phyloP scores from a whole-genome alignment of 768 basidiomycete species.

The Mycena capillaripes region DNA sequence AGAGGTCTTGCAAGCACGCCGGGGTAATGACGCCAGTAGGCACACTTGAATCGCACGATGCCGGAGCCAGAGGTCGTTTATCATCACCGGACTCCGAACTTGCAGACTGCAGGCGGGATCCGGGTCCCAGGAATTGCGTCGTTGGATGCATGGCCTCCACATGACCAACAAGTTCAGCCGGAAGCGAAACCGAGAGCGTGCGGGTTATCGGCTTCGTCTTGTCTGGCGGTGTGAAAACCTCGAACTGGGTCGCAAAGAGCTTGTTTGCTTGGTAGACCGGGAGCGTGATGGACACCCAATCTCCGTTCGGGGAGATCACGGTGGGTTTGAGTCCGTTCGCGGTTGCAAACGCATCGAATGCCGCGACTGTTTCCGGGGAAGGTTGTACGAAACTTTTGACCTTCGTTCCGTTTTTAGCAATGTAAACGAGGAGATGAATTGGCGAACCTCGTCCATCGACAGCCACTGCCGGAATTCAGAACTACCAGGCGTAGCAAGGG shows the following conservation, averaged over 20 bases:
- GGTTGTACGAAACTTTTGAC: conserved; percentile 23
- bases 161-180: conserved; percentile 15
- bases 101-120: not conserved
- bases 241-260: conserved; percentile 20
- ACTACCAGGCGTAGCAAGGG: conserved; percentile 11
- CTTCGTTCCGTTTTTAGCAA: not conserved
- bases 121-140: not conserved
- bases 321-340: conserved; percentile 15
- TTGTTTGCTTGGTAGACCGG: conserved; percentile 22
- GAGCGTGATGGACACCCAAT: conserved; percentile 22
- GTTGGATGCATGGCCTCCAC: conserved; percentile 14
- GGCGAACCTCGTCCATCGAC: conserved; percentile 13
- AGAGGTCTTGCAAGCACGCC: conserved; percentile 13
- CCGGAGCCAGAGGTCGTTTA: conserved; percentile 5
- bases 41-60: conserved; percentile 8
- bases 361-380: conserved; percentile 1
- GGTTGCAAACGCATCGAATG: conserved; percentile 16
- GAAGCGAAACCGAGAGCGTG: conserved; percentile 17
- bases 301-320: too few species aligned
- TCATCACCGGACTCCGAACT: not conserved
- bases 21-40: conserved; percentile 6
- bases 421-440: not conserved
- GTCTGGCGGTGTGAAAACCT: conserved; percentile 4
- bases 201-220: not conserved
- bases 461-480: conserved; percentile 22